Conservation (phyloP, 768 basidiomycete species). For the Hysterangium stoloniferum region DNA sequence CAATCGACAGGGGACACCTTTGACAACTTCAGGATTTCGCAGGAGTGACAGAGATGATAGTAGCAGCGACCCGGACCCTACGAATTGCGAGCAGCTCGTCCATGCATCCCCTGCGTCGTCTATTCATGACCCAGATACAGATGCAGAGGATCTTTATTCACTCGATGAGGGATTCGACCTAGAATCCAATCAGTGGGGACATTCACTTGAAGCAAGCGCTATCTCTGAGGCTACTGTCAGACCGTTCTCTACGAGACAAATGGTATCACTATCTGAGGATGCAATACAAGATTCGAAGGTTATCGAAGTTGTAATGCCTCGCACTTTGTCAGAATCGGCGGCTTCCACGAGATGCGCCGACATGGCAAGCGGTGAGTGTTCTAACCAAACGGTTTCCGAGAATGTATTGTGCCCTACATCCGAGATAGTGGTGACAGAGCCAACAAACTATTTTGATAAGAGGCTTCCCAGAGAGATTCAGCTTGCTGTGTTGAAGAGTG, state of each 20-base stretch:
- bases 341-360: not conserved
- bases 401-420: too few relatives aligned
- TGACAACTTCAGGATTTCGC: not conserved
- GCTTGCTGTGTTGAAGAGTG: slow-evolving; percentile 45
- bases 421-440: not conserved
- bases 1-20: not conserved
- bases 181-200: too few relatives aligned
- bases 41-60: not conserved
- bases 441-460: slow-evolving; percentile 45
- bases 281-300: too few relatives aligned
- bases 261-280: too few relatives aligned
- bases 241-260: too few relatives aligned
- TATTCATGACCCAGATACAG: too few relatives aligned
- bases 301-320: too few relatives aligned
- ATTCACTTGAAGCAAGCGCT: not conserved
- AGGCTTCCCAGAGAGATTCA: slow-evolving; percentile 65
- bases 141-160: too few relatives aligned
- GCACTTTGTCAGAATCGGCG: not conserved
- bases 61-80: not conserved
- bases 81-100: not conserved
- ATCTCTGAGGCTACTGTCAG: not conserved
- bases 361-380: not conserved
- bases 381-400: too few relatives aligned
- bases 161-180: too few relatives aligned
- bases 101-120: not conserved